phyloP scores from a whole-genome alignment of 2,329 filamentous ascomycete species.

The Fusarium longipes region DNA sequence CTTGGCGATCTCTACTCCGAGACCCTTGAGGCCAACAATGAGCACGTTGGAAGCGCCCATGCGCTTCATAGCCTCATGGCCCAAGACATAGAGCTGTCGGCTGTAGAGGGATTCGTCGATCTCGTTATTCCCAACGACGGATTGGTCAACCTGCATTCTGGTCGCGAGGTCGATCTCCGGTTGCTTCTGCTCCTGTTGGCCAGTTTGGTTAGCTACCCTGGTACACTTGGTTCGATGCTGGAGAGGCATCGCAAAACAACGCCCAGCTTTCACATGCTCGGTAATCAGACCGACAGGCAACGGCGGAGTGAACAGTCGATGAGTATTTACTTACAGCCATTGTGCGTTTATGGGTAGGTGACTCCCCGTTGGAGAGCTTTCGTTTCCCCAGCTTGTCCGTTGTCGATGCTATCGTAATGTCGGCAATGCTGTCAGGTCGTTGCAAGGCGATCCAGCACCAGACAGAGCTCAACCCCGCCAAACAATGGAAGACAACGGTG shows the following conservation, averaged over 20 bases:
- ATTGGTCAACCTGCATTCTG: conserved; percentile 73
- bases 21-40: conserved; percentile 88
- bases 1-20: conserved; percentile 98
- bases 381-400: conserved; percentile 73
- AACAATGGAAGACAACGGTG: conserved; percentile 30
- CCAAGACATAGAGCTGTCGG: conserved; percentile 77
- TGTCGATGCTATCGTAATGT: conserved; percentile 50
- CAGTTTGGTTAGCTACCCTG: conserved; percentile 15
- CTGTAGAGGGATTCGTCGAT: conserved; percentile 81
- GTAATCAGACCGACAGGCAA: background rate
- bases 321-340: conserved; percentile 66
- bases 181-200: conserved; percentile 61
- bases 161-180: conserved; percentile 71
- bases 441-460: conserved; percentile 49
- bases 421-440: conserved; percentile 45
- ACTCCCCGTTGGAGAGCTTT: conserved; percentile 72
- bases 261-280: conserved; percentile 16
- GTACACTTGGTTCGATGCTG: background rate
- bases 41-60: conserved; percentile 98
- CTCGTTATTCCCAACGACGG: conserved; percentile 65
- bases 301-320: background rate
- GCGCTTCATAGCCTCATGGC: conserved; percentile 93
- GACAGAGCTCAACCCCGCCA: conserved; percentile 55
- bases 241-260: background rate
- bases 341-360: conserved; percentile 67